Percentiles rank a stretch among this genome's conserved stretches.
phyloP scores from a whole-genome alignment of 108 stramenopile species.

The Nitzschia sp. region DNA sequence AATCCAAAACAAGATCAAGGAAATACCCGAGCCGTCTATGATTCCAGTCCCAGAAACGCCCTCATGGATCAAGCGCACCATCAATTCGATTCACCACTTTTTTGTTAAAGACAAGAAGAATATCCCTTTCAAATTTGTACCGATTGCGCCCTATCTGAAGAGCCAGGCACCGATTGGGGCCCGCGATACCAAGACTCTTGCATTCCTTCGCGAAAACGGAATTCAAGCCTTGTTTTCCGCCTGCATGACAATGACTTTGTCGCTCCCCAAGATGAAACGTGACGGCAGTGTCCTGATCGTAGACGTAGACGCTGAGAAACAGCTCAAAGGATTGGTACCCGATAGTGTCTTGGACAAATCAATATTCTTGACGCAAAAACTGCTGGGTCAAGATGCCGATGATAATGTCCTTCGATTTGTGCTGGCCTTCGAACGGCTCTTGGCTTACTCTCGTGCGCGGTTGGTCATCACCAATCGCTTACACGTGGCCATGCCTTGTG shows the following conservation, averaged over 20 bases:
- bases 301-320: background rate
- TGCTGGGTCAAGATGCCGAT: background rate
- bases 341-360: background rate
- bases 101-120: background rate
- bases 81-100: background rate
- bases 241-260: slow-evolving; percentile 12
- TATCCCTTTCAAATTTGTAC: background rate
- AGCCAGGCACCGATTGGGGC: slow-evolving; percentile 5
- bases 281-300: slow-evolving; percentile 3
- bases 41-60: background rate
- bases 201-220: background rate
- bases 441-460: slow-evolving; percentile 2
- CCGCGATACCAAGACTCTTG: background rate
- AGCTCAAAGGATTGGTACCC: background rate
- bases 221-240: slow-evolving; percentile 7
- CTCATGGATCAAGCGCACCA: background rate
- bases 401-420: slow-evolving; percentile 1
- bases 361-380: background rate
- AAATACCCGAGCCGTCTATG: background rate
- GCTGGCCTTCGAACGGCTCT: background rate
- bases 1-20: background rate
- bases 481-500: slow-evolving; percentile 16
- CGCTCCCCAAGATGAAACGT: background rate
- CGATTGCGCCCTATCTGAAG: background rate
- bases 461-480: slow-evolving; percentile 16